phyloP scores from a whole-genome alignment of 2,329 filamentous ascomycete species.

The Venturia asperata region DNA sequence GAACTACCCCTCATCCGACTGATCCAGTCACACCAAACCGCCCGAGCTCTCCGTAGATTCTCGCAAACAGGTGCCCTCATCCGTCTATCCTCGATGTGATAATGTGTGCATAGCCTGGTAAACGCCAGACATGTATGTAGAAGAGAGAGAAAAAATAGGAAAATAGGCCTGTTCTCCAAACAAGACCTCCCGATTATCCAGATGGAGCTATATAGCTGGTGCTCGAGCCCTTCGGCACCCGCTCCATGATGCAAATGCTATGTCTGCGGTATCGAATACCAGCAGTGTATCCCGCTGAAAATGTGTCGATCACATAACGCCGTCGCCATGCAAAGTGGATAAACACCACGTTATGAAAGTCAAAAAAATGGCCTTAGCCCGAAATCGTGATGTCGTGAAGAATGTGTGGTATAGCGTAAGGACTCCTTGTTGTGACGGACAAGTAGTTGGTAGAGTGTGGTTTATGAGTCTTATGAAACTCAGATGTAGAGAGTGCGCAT shows the following conservation, averaged over 20 bases:
- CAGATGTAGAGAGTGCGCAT: constrained; percentile 18
- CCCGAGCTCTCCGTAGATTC: neutral
- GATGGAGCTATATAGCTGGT: constrained; percentile 11
- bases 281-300: constrained; percentile 1
- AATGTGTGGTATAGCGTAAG: neutral
- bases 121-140: constrained; percentile 1
- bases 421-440: neutral
- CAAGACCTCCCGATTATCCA: constrained; percentile 3
- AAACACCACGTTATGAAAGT: neutral
- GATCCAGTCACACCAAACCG: neutral
- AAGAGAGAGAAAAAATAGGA: neutral
- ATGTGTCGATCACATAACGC: constrained; percentile 40
- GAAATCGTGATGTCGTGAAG: neutral
- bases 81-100: neutral
- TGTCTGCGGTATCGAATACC: neutral
- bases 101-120: neutral
- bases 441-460: neutral
- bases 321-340: constrained; percentile 35
- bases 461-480: neutral
- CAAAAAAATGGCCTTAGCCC: neutral
- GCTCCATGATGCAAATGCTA: constrained; percentile 13
- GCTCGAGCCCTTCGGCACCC: constrained; percentile 12
- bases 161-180: neutral
- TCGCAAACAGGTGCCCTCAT: neutral
- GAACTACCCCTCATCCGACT: neutral